phyloP scores from a whole-genome alignment of 208 protist species.

The Porcisia hertigi region DNA sequence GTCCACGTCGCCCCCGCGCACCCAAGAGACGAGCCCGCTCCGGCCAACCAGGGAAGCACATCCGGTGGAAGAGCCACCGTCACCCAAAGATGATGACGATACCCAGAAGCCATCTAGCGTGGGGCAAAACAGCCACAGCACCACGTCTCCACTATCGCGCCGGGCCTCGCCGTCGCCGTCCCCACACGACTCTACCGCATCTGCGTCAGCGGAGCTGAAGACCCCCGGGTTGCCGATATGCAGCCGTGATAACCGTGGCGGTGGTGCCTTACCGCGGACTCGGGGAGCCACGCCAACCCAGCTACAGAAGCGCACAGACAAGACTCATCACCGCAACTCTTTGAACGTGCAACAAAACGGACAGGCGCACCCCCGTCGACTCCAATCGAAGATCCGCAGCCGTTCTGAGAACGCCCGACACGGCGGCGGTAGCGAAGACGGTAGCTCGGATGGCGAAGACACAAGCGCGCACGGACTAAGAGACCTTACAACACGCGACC shows the following conservation, averaged over 20 bases:
- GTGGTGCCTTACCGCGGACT: background rate
- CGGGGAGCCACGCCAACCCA: background rate
- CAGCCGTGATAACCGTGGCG: background rate
- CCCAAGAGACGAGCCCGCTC: background rate
- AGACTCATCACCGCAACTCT: background rate
- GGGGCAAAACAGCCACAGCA: conserved; percentile 15
- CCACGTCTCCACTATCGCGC: conserved; percentile 11
- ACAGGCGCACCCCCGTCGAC: background rate
- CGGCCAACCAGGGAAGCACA: background rate
- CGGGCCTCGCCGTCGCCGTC: background rate
- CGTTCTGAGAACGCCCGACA: background rate
- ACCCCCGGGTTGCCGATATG: background rate
- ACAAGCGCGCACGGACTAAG: background rate
- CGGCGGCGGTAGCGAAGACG: background rate
- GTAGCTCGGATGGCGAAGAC: background rate
- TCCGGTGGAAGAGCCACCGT: background rate
- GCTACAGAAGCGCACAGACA: background rate
- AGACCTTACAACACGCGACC: conserved; percentile 20
- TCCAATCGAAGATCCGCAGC: background rate
- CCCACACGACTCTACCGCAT: background rate
- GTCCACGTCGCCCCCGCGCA: background rate
- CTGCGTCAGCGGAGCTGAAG: too few relatives aligned
- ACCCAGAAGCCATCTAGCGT: conserved; percentile 30
- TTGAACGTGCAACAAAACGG: background rate
- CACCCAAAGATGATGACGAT: conserved; percentile 26